Conservation (phyloP, 805 yeast genomes). For the Blastobotrys parvus region DNA sequence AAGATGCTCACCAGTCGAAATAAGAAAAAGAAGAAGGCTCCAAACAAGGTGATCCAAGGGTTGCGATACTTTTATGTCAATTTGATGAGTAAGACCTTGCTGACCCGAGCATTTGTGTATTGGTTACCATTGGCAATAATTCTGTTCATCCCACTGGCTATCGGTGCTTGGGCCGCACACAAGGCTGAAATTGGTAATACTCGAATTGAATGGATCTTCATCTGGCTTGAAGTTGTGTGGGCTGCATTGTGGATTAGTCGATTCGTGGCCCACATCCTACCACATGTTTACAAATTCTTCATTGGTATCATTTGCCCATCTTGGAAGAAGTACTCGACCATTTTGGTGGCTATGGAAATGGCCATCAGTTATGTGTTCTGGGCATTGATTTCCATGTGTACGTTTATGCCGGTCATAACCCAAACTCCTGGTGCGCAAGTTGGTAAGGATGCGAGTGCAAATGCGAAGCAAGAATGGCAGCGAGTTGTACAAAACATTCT, state of each 20-base stretch:
- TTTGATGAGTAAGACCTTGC: constrained; percentile 16
- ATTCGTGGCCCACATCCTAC: constrained; percentile 28
- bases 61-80: constrained; percentile 14
- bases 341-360: constrained; percentile 29
- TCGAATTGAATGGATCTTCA: constrained; percentile 31
- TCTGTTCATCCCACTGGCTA: constrained; percentile 31
- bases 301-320: constrained; percentile 27
- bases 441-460: constrained; percentile 7
- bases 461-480: constrained; percentile 27
- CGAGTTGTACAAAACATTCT: constrained; percentile 26
- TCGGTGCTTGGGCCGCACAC: constrained; percentile 29
- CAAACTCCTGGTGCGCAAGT: constrained; percentile 21
- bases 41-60: constrained; percentile 6
- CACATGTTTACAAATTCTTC: constrained; percentile 22
- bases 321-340: constrained; percentile 24
- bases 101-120: constrained; percentile 27
- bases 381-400: constrained; percentile 30
- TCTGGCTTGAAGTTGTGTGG: constrained; percentile 35
- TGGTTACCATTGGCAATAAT: constrained; percentile 32
- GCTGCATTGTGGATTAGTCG: constrained; percentile 28
- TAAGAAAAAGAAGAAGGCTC: constrained; percentile 1
- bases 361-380: constrained; percentile 29
- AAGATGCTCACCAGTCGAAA: constrained; percentile 4
- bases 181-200: constrained; percentile 27
- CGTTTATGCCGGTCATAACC: constrained; percentile 28